phyloP scores from a whole-genome alignment of 257 asterid species.

The Solanum appendiculatum region DNA sequence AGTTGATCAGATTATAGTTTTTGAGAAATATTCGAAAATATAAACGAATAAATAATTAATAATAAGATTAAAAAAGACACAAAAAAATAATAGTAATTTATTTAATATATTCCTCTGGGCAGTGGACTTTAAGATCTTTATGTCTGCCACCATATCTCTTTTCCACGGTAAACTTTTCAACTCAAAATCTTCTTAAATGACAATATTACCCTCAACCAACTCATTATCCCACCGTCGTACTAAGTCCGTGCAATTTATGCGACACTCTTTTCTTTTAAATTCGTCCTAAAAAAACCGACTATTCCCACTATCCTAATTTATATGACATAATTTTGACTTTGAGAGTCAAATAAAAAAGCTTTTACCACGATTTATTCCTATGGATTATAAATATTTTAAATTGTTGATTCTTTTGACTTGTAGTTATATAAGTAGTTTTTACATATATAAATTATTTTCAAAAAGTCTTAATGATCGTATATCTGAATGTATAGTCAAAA shows the following conservation, averaged over 20 bases:
- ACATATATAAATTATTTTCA: background rate
- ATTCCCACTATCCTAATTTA: background rate
- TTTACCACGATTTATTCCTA: background rate
- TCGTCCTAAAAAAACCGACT: accelerated
- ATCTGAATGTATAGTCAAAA: background rate
- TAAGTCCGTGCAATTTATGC: background rate
- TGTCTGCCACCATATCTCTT: slow-evolving; percentile 32
- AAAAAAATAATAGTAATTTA: too few relatives aligned
- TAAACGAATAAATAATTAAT: background rate
- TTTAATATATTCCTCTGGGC: background rate
- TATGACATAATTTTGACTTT: background rate
- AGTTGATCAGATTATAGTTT: background rate
- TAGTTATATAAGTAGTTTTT: background rate
- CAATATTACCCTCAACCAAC: slow-evolving; percentile 14
- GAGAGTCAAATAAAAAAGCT: background rate
- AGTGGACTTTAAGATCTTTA: slow-evolving; percentile 28
- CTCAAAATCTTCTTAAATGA: background rate
- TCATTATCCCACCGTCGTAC: background rate
- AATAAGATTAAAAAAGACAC: background rate
- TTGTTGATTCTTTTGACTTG: background rate
- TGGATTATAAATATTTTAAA: background rate
- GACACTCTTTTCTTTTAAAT: background rate
- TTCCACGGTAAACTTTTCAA: background rate
- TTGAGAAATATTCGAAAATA: background rate
- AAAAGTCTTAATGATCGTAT: background rate